Evolutionary conservation across 257 asterid genomes (phyloP).

Genomic region (Haberlea rhodopensis): DNA sequence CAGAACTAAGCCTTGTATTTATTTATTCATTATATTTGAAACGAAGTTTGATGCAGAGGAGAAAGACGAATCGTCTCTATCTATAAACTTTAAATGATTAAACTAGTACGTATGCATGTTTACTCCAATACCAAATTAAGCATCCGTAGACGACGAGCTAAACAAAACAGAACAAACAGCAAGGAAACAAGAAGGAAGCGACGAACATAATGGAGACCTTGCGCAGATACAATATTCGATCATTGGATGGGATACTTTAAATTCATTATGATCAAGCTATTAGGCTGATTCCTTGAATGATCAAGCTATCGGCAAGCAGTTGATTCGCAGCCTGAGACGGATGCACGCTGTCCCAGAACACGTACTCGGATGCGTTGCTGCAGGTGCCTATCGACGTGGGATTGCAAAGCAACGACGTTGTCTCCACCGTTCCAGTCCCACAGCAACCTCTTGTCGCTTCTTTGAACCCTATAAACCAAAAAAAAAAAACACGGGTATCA

Average conservation of each 20-base stretch:
- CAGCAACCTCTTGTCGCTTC: slow-evolving; percentile 86
- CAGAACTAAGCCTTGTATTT: no score
- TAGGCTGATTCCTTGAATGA: slow-evolving; percentile 66
- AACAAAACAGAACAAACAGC: no score
- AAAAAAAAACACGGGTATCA: background rate
- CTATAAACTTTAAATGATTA: no score
- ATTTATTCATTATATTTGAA: no score
- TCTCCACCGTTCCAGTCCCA: slow-evolving; percentile 83
- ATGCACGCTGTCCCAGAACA: slow-evolving; percentile 97
- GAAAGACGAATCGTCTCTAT: no score
- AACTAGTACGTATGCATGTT: no score
- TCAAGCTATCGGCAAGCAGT: slow-evolving; percentile 62
- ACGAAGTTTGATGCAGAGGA: no score
- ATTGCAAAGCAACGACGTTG: slow-evolving; percentile 71
- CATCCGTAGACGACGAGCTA: no score
- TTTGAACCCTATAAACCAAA: slow-evolving; percentile 53
- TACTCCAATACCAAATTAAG: no score
- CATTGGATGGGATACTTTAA: no score
- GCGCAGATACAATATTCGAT: background rate
- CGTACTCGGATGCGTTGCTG: slow-evolving; percentile 65
- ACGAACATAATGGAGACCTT: background rate
- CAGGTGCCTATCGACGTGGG: slow-evolving; percentile 73
- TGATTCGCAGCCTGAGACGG: slow-evolving; percentile 89
- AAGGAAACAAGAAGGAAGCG: no score
- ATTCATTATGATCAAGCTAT: slow-evolving; percentile 31